Percentiles rank a stretch among this genome's conserved stretches.
These are phyloP conservation scores for Phytophthora boehmeriae DNA, from an alignment of 352 stramenopile species.

Conservation along the genomic window DNA sequence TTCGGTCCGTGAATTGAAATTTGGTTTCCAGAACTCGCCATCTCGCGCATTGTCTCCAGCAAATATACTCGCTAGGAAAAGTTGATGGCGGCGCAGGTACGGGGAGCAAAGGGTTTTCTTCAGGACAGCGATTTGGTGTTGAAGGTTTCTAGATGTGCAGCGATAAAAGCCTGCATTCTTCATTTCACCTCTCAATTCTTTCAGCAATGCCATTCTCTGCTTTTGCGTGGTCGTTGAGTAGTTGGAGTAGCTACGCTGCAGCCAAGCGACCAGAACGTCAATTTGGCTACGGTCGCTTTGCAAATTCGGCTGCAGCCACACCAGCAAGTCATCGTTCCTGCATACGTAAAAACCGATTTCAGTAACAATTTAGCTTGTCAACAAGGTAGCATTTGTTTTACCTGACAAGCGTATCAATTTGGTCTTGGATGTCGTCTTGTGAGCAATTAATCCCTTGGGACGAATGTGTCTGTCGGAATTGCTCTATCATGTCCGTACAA, in stretches of 20 bases:
- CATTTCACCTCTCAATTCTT: neutral
- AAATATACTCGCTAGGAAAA: constrained; percentile 4
- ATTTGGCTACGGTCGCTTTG: neutral
- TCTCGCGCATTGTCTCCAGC: neutral
- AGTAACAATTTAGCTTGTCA: too few relatives aligned
- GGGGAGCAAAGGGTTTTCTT: neutral
- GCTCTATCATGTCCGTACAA: neutral
- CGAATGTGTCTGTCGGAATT: neutral
- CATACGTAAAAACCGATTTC: constrained; percentile 13
- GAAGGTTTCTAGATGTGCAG: neutral
- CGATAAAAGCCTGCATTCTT: neutral
- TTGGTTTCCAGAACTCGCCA: too few relatives aligned
- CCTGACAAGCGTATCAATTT: neutral
- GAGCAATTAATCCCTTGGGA: neutral
- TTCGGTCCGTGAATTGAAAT: too few relatives aligned
- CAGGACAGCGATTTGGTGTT: neutral
- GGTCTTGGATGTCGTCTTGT: neutral
- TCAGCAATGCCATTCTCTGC: neutral
- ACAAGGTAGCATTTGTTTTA: too few relatives aligned
- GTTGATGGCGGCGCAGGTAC: neutral
- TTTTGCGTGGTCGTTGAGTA: neutral
- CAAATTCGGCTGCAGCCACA: neutral
- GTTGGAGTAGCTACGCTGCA: neutral
- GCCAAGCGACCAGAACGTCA: neutral
- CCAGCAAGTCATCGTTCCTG: neutral